Evolutionary conservation across 495 filamentous ascomycete species (phyloP).

Genomic region (Tuber indicum): DNA sequence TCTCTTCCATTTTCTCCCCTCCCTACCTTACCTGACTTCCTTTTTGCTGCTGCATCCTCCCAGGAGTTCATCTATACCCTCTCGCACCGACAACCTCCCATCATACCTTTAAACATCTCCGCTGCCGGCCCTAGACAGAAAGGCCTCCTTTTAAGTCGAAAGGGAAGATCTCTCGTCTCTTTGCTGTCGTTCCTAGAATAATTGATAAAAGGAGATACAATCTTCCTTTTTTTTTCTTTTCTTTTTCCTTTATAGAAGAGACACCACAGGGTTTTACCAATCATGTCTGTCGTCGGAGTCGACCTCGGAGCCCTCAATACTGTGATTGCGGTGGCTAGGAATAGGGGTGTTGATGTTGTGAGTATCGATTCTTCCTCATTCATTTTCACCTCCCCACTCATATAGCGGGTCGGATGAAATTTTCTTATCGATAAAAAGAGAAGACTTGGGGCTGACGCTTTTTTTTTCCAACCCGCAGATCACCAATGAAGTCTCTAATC

Average conservation of each 20-base stretch:
- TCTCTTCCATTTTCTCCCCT: background rate
- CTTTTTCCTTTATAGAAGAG: constrained; percentile 8
- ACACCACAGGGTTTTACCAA: constrained; percentile 37
- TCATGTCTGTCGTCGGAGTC: constrained; percentile 74
- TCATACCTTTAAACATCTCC: background rate
- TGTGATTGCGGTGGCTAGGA: constrained; percentile 92
- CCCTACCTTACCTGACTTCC: constrained; percentile 1
- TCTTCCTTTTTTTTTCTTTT: background rate
- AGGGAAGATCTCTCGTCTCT: background rate
- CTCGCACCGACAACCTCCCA: background rate
- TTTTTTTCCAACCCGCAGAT: constrained; percentile 54
- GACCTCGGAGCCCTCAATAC: constrained; percentile 97
- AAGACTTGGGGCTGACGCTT: constrained; percentile 3
- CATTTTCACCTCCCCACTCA: constrained; percentile 3
- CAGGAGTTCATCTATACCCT: background rate
- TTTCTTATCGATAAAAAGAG: constrained; percentile 8
- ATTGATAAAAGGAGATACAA: constrained; percentile 1
- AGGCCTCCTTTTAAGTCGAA: background rate
- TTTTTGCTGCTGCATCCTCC: constrained; percentile 1
- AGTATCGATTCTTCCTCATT: constrained; percentile 46
- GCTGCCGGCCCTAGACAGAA: background rate
- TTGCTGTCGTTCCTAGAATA: background rate
- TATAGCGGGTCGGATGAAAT: constrained; percentile 31
- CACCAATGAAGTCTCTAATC: constrained; percentile 98
- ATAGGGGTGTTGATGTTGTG: constrained; percentile 98